phyloP scores from a whole-genome alignment of 345 rosid species.

The Eucalyptus urophylla region DNA sequence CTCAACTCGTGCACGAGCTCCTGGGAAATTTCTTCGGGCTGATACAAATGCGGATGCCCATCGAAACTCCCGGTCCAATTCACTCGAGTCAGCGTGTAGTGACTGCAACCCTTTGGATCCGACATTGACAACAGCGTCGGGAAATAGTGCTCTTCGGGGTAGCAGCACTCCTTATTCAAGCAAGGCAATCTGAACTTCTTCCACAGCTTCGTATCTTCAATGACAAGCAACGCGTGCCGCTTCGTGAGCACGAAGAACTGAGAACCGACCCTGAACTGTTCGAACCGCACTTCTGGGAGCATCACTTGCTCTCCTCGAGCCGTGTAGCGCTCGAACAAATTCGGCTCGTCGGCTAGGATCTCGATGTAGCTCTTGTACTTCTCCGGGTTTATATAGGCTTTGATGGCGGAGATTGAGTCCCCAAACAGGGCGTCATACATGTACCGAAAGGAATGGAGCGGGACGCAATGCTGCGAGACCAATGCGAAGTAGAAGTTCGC shows the following conservation, averaged over 20 bases:
- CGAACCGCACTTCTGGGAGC: conserved; percentile 58
- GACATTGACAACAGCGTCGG: conserved; percentile 63
- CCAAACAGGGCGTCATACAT: conserved; percentile 52
- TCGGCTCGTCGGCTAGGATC: conserved; percentile 48
- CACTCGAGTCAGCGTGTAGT: conserved; percentile 65
- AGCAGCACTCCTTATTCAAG: conserved; percentile 35
- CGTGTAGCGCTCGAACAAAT: conserved; percentile 42
- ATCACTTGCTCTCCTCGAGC: conserved; percentile 52
- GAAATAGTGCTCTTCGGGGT: conserved; percentile 90
- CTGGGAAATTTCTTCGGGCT: conserved; percentile 31
- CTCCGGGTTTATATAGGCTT: conserved; percentile 18
- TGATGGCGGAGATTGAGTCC: background rate
- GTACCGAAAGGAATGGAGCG: conserved; percentile 68
- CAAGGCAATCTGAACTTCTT: conserved; percentile 67
- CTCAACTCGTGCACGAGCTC: conserved; percentile 32
- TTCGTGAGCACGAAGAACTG: conserved; percentile 71
- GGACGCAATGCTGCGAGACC: conserved; percentile 69
- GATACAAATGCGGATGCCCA: conserved; percentile 63
- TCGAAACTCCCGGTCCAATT: conserved; percentile 68
- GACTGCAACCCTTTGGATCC: conserved; percentile 60
- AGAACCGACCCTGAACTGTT: conserved; percentile 70
- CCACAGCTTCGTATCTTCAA: conserved; percentile 60
- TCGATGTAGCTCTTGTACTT: conserved; percentile 55
- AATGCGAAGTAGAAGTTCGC: conserved; percentile 73
- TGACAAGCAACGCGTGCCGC: conserved; percentile 55